Conservation (phyloP, 2,329 filamentous ascomycete species). For the Capronia americana region DNA sequence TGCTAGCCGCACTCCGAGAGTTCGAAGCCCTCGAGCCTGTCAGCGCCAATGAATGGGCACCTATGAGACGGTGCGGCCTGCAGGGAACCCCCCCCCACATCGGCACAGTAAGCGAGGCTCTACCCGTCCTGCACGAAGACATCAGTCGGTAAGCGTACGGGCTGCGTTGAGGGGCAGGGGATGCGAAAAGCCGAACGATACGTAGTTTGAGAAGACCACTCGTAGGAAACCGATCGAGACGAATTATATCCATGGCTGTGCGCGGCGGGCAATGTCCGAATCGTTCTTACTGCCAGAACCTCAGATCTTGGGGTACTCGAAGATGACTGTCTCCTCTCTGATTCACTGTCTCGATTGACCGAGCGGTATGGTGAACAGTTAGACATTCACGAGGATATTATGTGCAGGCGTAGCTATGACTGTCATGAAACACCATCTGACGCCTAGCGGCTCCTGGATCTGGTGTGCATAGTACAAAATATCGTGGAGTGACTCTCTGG, state of each 20-base stretch:
- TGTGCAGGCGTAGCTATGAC: neutral
- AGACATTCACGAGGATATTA: neutral
- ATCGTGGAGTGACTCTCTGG: neutral
- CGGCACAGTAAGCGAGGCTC: constrained; percentile 20
- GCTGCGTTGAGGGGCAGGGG: neutral
- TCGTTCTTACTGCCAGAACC: neutral
- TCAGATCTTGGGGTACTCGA: neutral
- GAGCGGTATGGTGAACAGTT: neutral
- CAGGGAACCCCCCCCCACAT: constrained; percentile 6
- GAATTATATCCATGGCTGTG: neutral
- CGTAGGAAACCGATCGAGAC: neutral
- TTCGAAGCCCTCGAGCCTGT: constrained; percentile 1
- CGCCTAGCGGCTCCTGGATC: neutral
- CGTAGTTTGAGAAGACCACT: neutral
- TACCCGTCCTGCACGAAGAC: neutral
- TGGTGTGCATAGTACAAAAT: neutral
- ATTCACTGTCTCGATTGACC: neutral
- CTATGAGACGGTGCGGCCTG: neutral
- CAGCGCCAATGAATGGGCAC: constrained; percentile 13
- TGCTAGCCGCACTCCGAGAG: neutral
- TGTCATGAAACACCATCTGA: neutral
- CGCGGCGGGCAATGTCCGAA: neutral
- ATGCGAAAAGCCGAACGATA: neutral
- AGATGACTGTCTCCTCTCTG: neutral
- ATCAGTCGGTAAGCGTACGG: neutral